These are phyloP conservation scores for Kwoniella pini DNA, from an alignment of 768 basidiomycete genomes.

Conservation along the genomic window DNA sequence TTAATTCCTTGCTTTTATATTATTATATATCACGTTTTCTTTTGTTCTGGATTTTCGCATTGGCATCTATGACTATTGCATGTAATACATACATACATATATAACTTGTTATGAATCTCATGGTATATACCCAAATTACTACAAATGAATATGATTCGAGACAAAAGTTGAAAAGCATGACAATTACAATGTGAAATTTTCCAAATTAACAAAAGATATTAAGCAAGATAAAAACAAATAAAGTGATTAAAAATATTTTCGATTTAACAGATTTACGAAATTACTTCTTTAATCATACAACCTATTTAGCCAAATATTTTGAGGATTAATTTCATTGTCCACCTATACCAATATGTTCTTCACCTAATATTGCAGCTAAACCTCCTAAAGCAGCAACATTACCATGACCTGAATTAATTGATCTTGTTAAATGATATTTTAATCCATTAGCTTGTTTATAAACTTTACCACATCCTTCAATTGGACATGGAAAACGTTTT, in stretches of 20 bases:
- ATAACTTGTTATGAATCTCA: constrained; percentile 3
- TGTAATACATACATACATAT: constrained; percentile 26
- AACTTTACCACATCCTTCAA: constrained; percentile 53
- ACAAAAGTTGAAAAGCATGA: not conserved
- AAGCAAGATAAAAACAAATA: not conserved
- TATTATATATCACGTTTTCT: not conserved
- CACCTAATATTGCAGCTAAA: constrained; percentile 23
- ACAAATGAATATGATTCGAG: not conserved
- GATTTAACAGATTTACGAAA: not conserved
- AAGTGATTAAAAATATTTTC: not conserved
- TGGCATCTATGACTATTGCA: not conserved
- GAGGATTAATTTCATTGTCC: not conserved
- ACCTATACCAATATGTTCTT: not conserved
- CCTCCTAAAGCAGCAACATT: constrained; percentile 48
- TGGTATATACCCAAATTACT: constrained; percentile 19
- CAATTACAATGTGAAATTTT: too few species aligned
- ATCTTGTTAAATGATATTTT: constrained; percentile 53
- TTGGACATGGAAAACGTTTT: constrained; percentile 51
- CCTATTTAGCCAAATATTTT: too few species aligned
- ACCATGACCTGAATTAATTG: constrained; percentile 53
- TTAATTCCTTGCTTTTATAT: too few species aligned
- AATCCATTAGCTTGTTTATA: constrained; percentile 55
- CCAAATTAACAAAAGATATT: too few species aligned
- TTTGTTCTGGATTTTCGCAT: not conserved
- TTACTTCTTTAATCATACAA: too few species aligned